These are phyloP conservation scores for Eucalyptus pumila DNA, from an alignment of 345 rosid species.

Conservation along the genomic window DNA sequence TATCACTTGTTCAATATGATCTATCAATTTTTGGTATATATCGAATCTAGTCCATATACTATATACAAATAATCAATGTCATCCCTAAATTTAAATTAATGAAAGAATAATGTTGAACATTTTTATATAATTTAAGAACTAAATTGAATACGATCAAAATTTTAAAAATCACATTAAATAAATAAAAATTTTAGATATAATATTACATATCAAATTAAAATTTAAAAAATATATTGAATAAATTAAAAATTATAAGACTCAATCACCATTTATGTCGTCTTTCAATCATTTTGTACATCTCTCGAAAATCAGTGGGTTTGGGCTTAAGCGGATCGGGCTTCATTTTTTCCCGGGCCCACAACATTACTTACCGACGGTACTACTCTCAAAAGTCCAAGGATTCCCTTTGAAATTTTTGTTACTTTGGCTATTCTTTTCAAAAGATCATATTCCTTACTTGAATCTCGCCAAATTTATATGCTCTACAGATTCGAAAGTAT, in stretches of 20 bases:
- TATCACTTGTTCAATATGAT: too few relatives aligned
- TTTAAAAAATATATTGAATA: neutral
- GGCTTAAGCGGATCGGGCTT: neutral
- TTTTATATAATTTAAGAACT: rapidly evolving
- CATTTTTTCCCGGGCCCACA: neutral
- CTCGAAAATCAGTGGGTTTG: neutral
- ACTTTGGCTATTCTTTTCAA: neutral
- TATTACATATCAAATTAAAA: rapidly evolving
- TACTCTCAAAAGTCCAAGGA: neutral
- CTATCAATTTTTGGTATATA: rapidly evolving
- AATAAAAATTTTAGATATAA: rapidly evolving
- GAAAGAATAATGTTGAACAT: rapidly evolving
- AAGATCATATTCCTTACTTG: neutral
- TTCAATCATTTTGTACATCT: neutral
- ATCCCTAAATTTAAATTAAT: neutral
- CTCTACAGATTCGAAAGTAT: neutral
- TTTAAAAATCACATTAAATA: neutral
- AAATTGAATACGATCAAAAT: rapidly evolving
- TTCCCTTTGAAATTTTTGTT: neutral
- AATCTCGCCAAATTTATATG: neutral
- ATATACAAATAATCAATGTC: rapidly evolving
- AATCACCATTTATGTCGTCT: neutral
- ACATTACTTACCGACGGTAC: neutral
- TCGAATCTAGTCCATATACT: neutral
- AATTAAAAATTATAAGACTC: too few relatives aligned